Base-by-base conservation (phyloP, 331 rosid species). In the Spiraea crenata region DNA sequence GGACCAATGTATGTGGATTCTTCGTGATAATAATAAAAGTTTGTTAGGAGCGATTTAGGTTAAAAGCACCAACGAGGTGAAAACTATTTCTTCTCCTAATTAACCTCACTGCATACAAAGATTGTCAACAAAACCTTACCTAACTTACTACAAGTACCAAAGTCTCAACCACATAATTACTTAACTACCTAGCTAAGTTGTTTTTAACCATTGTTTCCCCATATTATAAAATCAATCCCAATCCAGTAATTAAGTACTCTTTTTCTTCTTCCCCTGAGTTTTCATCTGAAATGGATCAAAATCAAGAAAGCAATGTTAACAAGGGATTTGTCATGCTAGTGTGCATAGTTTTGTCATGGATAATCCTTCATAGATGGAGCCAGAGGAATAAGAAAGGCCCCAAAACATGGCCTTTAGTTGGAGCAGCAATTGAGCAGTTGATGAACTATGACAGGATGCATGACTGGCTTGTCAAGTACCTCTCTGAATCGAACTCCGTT, bases 371-470 rank as follows among this genome's bases (percentile, higher is more conserved):
- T 14, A 81, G 96, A 68, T 93, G 92, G 93, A 81, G 58, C 66
- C 96, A 89, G 50, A 85, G 91, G 77, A 82, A 86, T 59, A 86
- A 80, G 61, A 89, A 77, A 55, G 96, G 93, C 37, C 97, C 99
- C 34, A 93, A 86, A 82, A 89, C 96, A 9, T 91, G 99, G 97
- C 96, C 99, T 0, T 46, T 91, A 9, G 80, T 93, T 2, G 99
- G 99, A 65, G 96, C 99, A 49, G 90, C 91, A n/a, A 80, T 93
- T 4, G 97, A 93, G 54, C 96, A 91, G 77, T 42, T 91, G 5
- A 62, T 79, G 57, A 87, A 93, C 85, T 91, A 87, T 76, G 87
- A 89, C 48, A 74, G 88, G 46, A 93, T 93, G 97, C 99, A 93
- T 12, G 99, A 91, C 72, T 93, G 99, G 97, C 84, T 91, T 19